Evolutionary conservation across 371 early-diverging fungal species (phyloP), one percentile per base, ranked within the genome.

Genomic region (Lichtheimia hyalospora): DNA sequence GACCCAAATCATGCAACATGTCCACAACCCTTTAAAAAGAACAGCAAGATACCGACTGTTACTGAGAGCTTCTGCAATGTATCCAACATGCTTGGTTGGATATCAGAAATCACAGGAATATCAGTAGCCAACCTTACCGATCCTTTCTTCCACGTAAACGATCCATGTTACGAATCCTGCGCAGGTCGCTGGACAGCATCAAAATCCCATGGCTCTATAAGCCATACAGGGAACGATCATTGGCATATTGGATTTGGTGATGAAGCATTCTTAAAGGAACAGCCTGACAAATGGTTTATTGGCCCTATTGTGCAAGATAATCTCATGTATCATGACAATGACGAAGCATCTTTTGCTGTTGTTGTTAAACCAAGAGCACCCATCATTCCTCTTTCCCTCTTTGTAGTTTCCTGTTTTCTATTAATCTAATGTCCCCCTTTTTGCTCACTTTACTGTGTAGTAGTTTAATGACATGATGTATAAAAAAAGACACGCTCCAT

Each of bases 1-100:
- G 56, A 61, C 14, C 51, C 67, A 14, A 21, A 49, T 16, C 54
- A 57, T 3, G 53, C 64, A 8, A 75, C 75, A 0, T 78, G 79
- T 34, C 75, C 79, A 7, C 27, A 67, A 3, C 62, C 69, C 12
- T 13, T 68, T 5, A 16, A 46, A 3, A 18, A 7, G 7, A 24
- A 58, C 4, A 55, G 42, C 27, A 25, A 24, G 15, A 34, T 28
- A 18, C 62, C 62, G 3, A 55, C 56, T 15, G 28, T 62, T n/a
- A 57, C 61, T 3, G 57, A 66, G 23, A 61, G 66, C 10, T 66
- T 66, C 21, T 60, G 61, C 18, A 56, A 66, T 40, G 13, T 61
- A 1, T 61, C 66, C 10, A 49, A 56, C 16, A 49, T 61, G 25
- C 39, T 66, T 5, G 40, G 25, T 40, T 66, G 66, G 66, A 66